Percentiles rank a stretch among this genome's conserved stretches.
These are phyloP conservation scores for Metschnikowia hibisci DNA, from an alignment of 805 yeast species.

Conservation along the genomic window DNA sequence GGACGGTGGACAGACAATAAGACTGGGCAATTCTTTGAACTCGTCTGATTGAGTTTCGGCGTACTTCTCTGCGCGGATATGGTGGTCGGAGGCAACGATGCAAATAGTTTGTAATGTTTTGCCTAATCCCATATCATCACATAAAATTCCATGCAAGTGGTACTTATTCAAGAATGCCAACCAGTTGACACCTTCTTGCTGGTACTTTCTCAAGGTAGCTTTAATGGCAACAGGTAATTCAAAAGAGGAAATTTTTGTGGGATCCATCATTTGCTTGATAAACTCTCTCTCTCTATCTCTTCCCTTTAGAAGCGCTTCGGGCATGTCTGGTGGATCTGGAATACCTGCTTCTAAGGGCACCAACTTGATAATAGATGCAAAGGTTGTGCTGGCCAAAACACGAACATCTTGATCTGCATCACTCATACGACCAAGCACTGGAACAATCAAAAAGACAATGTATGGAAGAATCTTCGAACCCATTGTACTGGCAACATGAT, in stretches of 20 bases:
- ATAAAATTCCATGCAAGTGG: conserved; percentile 92
- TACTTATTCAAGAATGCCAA: conserved; percentile 90
- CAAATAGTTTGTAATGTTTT: conserved; percentile 96
- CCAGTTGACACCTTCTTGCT: conserved; percentile 99
- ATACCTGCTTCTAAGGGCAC: conserved; percentile 98
- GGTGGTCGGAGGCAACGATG: conserved; percentile 94
- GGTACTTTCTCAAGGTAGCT: conserved; percentile 90
- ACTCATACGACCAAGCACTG: conserved; percentile 96
- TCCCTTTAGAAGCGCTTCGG: conserved; percentile 75
- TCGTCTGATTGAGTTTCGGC: conserved; percentile 58
- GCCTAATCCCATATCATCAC: conserved; percentile 99
- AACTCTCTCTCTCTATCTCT: conserved; percentile 93
- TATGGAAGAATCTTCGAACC: conserved; percentile 88
- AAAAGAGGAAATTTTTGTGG: conserved; percentile 82
- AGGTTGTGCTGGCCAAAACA: conserved; percentile 87
- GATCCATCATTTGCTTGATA: conserved; percentile 97
- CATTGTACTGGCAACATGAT: conserved; percentile 81
- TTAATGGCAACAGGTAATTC: conserved; percentile 85
- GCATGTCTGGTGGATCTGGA: conserved; percentile 91
- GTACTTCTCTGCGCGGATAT: conserved; percentile 70
- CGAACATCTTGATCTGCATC: conserved; percentile 89
- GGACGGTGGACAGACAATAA: conserved; percentile 94
- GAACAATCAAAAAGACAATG: conserved; percentile 91
- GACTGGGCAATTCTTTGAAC: conserved; percentile 71
- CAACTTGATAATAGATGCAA: conserved; percentile 90